Conservation (phyloP, 768 basidiomycete genomes). For the Termitomyces sp. region DNA sequence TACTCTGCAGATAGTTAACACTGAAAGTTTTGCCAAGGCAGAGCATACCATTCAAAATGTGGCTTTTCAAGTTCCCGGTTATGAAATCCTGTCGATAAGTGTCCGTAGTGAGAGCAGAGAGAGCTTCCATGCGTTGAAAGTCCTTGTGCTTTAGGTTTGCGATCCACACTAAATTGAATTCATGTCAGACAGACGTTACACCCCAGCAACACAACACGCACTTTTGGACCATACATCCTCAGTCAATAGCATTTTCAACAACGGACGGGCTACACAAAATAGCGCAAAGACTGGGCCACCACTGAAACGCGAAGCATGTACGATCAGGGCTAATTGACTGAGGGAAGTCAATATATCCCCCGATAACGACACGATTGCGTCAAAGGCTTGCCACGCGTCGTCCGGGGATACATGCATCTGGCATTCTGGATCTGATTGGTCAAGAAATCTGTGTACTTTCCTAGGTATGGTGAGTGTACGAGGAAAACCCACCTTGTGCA, state of each 20-base stretch:
- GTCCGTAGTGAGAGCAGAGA: constrained; percentile 20
- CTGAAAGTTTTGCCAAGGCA: not conserved
- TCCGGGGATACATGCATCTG: constrained; percentile 12
- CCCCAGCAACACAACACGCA: constrained; percentile 1
- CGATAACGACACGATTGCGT: constrained; percentile 16
- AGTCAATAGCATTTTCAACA: constrained; percentile 14
- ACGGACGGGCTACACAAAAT: constrained; percentile 26
- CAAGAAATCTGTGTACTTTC: not conserved
- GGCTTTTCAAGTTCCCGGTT: constrained; percentile 24
- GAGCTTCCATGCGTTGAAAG: constrained; percentile 24
- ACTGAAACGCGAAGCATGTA: constrained; percentile 21
- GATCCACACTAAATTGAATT: constrained; percentile 17
- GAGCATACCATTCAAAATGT: constrained; percentile 24
- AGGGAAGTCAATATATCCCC: constrained; percentile 14
- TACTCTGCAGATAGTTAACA: constrained; percentile 19
- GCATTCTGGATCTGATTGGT: constrained; percentile 15
- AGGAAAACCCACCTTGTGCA: constrained; percentile 13
- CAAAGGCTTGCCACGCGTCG: constrained; percentile 22
- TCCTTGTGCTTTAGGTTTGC: constrained; percentile 23
- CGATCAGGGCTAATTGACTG: constrained; percentile 26
- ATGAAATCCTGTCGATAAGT: constrained; percentile 32
- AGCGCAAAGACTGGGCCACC: constrained; percentile 29
- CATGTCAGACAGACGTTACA: not conserved
- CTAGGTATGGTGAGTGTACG: too few species aligned
- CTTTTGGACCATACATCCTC: constrained; percentile 24